Percentiles rank a stretch among this genome's conserved stretches.
phyloP scores from a whole-genome alignment of 495 filamentous ascomycete species.

The Neurospora sp. region DNA sequence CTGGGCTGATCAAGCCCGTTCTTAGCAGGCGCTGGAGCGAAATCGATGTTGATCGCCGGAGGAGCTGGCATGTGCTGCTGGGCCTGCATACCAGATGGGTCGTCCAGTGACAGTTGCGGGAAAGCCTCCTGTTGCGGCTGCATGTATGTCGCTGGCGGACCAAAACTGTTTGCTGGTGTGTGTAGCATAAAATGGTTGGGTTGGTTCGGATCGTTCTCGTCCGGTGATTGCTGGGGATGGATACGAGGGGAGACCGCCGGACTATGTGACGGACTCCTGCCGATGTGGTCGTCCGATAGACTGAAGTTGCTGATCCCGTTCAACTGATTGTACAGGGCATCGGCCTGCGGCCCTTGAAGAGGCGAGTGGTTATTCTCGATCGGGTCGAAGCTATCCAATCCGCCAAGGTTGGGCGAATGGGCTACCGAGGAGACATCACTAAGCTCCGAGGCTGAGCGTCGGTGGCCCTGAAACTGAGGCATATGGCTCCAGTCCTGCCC shows the following conservation, averaged over 20 bases:
- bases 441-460: slow-evolving; percentile 78
- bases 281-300: slow-evolving; percentile 60
- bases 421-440: slow-evolving; percentile 76
- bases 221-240: slow-evolving; percentile 57
- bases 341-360: slow-evolving; percentile 65
- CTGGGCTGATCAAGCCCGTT: slow-evolving; percentile 63
- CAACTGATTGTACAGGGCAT: slow-evolving; percentile 63
- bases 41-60: slow-evolving; percentile 87
- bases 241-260: slow-evolving; percentile 79
- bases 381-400: slow-evolving; percentile 69
- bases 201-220: slow-evolving; percentile 28
- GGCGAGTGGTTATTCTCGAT: slow-evolving; percentile 69
- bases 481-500: slow-evolving; percentile 62
- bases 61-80: slow-evolving; percentile 68
- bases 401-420: slow-evolving; percentile 69
- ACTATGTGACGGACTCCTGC: slow-evolving; percentile 69
- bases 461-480: slow-evolving; percentile 63
- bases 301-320: slow-evolving; percentile 72
- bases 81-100: slow-evolving; percentile 33
- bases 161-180: slow-evolving; percentile 38
- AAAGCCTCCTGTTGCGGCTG: slow-evolving; percentile 47
- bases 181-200: slow-evolving; percentile 42
- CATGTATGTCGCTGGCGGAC: slow-evolving; percentile 44
- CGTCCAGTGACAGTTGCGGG: slow-evolving; percentile 39
- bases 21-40: slow-evolving; percentile 64